Evolutionary conservation across 192 early-diverging fungal genomes (phyloP).

Genomic region (Backusella liffmaniae): DNA sequence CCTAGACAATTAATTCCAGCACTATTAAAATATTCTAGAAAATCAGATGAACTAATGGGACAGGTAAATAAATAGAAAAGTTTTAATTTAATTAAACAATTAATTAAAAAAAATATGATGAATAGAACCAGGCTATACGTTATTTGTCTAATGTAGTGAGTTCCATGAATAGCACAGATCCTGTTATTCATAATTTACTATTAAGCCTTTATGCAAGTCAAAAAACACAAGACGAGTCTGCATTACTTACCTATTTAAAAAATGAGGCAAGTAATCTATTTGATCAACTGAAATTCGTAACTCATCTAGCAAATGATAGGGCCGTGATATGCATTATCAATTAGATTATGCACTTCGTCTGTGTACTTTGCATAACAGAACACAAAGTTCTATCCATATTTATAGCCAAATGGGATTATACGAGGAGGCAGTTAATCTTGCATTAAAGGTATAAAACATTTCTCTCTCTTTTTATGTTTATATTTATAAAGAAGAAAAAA

Average conservation of each 20-base stretch:
- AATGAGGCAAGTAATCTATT: constrained; percentile 37
- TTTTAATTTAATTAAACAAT: background rate
- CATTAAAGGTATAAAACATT: constrained; percentile 60
- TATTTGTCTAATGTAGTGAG: constrained; percentile 86
- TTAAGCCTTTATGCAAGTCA: constrained; percentile 74
- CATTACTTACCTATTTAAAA: constrained; percentile 75
- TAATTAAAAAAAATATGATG: constrained; percentile 13
- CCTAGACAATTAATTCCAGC: constrained; percentile 86
- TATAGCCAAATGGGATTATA: constrained; percentile 86
- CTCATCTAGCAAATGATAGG: constrained; percentile 25
- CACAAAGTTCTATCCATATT: constrained; percentile 86
- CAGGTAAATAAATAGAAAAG: constrained; percentile 23
- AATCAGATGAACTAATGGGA: constrained; percentile 26
- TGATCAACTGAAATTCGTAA: background rate
- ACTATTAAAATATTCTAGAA: constrained; percentile 72
- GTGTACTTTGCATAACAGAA: constrained; percentile 78
- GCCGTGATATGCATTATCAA: constrained; percentile 82
- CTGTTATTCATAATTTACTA: constrained; percentile 92
- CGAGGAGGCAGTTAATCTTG: constrained; percentile 91
- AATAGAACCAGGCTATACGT: constrained; percentile 81
- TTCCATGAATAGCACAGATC: constrained; percentile 76
- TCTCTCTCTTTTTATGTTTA: background rate
- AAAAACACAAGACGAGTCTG: constrained; percentile 64
- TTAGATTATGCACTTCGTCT: constrained; percentile 90
- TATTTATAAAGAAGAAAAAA: constrained; percentile 21